Evolutionary conservation across 2,329 filamentous ascomycete genomes (phyloP).

Genomic region (Paradendryphiella salina): DNA sequence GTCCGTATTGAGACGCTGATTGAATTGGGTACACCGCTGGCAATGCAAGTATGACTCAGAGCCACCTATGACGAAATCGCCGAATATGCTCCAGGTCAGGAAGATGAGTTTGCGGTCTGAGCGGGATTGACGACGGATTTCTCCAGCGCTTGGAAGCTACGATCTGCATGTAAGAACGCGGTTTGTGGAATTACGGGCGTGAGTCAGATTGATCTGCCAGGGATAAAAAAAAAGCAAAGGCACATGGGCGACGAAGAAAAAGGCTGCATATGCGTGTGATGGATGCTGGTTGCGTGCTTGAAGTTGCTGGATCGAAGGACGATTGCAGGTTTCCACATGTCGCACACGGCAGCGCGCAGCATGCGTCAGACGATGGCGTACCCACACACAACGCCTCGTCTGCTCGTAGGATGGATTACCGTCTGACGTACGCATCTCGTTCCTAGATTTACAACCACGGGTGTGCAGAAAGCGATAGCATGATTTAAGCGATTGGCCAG

Average conservation of each 20-base stretch:
- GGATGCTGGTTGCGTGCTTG: slow-evolving; percentile 20
- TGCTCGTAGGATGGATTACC: slow-evolving; percentile 8
- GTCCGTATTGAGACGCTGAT: slow-evolving; percentile 13
- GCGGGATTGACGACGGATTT: background rate
- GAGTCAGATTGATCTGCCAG: slow-evolving; percentile 28
- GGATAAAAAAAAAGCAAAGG: slow-evolving; percentile 14
- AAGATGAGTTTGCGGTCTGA: background rate
- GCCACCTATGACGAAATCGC: slow-evolving; percentile 4
- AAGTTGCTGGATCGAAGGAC: slow-evolving; percentile 24
- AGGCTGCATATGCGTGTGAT: slow-evolving; percentile 33
- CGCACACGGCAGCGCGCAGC: slow-evolving; percentile 4
- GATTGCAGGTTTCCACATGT: slow-evolving; percentile 27
- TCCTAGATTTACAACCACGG: background rate
- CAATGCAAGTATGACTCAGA: slow-evolving; percentile 15
- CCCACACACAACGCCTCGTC: slow-evolving; percentile 5
- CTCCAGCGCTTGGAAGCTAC: slow-evolving; percentile 8
- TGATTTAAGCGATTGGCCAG: slow-evolving; percentile 1
- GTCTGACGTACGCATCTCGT: slow-evolving; percentile 5
- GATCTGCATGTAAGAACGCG: slow-evolving; percentile 20
- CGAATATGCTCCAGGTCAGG: background rate
- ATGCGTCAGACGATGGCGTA: slow-evolving; percentile 12
- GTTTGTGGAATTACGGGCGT: slow-evolving; percentile 26
- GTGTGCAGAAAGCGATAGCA: background rate
- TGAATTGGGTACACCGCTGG: slow-evolving; percentile 18
- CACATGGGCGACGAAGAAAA: slow-evolving; percentile 4